Conservation (phyloP, 2,329 filamentous ascomycete genomes). For the Ophiostoma sp. region DNA sequence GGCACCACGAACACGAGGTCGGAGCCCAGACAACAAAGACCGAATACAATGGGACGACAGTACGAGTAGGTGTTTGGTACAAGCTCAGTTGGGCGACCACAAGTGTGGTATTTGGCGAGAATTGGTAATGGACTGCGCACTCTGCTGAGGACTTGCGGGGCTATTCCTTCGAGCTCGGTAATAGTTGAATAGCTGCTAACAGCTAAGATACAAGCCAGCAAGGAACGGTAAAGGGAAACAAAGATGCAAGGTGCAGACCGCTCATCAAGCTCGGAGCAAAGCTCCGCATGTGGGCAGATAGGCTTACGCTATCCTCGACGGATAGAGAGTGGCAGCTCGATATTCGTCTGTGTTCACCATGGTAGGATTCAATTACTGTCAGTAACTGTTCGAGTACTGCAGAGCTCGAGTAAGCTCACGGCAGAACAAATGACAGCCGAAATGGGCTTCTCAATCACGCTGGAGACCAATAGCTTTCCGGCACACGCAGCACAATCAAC, state of each 20-base stretch:
- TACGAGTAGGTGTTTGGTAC: too few species aligned
- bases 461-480: background rate
- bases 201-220: background rate
- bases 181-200: too few species aligned
- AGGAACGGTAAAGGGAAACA: too few species aligned
- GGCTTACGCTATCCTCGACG: too few species aligned
- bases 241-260: background rate
- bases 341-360: background rate
- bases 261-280: background rate
- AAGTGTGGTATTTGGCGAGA: too few species aligned
- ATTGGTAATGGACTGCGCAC: too few species aligned
- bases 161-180: too few species aligned
- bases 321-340: background rate
- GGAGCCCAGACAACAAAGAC: background rate
- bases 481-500: background rate
- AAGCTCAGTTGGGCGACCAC: too few species aligned
- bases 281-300: background rate
- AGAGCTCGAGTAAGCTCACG: background rate
- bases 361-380: background rate
- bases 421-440: background rate
- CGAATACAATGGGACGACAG: too few species aligned
- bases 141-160: too few species aligned
- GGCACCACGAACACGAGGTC: slow-evolving; percentile 20
- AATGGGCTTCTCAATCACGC: background rate
- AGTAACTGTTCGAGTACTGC: background rate